Evolutionary conservation across 2,329 filamentous ascomycete species (phyloP), one percentile per base, ranked within the genome.

Genomic region (Tetracladium maxilliforme): DNA sequence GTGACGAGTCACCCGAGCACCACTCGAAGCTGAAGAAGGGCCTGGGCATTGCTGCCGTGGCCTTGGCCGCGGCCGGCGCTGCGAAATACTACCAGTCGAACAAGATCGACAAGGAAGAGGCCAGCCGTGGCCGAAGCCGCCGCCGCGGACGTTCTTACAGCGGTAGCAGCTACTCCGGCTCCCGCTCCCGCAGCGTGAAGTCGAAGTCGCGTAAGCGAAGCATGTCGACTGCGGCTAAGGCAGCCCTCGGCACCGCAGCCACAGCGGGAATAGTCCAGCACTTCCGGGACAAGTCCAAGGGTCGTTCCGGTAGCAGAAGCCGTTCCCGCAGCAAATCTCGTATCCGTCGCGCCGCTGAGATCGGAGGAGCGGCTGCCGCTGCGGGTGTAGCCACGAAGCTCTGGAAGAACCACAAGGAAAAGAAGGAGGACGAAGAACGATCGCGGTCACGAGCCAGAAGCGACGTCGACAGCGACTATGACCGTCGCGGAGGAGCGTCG

Each of bases 41-140:
- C 13, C 51, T 75, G 13, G 70, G 69, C 16, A 56, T 74, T 21
- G 70, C 70, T 7, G 70, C 69, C 7, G 68, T 70, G 13, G 70
- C 69, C 10, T 54, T 75, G 14, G 70, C 70, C 6, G 65, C 71
- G 12, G 69, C 70, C 4, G 70, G 70, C n/a, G 70, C 70, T 5
- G 61, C 68, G 33, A 73, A 74, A 41, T 73, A 72, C 39, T 64
- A 67, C 41, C 62, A 72, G 33, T 59, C 62, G 36, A 65, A 58
- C 45, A 71, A 68, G 39, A 45, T 63, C 22, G 65, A 73, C 22
- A 68, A 63, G 39, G 70, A 72, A 33, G 69, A 74, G 37, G 44
- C 56, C 10, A 50, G 40, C 14, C 63, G 70, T 24, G 70, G 70
- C 7, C 39, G 44, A 14, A 62, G 61, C 37, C 57, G 62, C 16